phyloP scores from a whole-genome alignment of 202 grass and related monocot genomes.

The Miscanthus sacchariflorus region DNA sequence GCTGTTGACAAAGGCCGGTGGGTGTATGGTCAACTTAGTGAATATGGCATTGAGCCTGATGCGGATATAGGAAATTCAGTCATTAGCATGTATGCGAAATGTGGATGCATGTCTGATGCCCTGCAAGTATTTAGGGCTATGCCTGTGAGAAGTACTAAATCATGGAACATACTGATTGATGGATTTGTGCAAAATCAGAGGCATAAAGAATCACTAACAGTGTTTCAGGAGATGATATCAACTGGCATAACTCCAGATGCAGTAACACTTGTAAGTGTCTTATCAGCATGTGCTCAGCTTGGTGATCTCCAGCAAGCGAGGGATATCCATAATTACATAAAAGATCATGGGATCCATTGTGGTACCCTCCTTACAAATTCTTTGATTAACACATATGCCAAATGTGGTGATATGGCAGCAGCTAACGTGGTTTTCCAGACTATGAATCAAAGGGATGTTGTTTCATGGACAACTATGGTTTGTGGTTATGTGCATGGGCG shows the following conservation, averaged over 20 bases:
- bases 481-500: conserved; percentile 71
- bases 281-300: conserved; percentile 78
- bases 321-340: conserved; percentile 60
- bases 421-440: conserved; percentile 57
- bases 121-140: conserved; percentile 55
- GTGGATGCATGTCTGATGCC: conserved; percentile 57
- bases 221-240: conserved; percentile 65
- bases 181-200: conserved; percentile 66
- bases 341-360: conserved; percentile 32
- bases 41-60: conserved; percentile 59
- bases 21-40: conserved; percentile 60
- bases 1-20: conserved; percentile 55
- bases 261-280: conserved; percentile 60
- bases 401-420: conserved; percentile 71
- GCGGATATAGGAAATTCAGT: conserved; percentile 65
- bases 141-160: conserved; percentile 62
- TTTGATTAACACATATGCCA: conserved; percentile 89
- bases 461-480: conserved; percentile 88
- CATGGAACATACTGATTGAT: conserved; percentile 77
- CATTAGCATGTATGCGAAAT: conserved; percentile 70
- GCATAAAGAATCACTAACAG: conserved; percentile 54
- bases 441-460: conserved; percentile 65
- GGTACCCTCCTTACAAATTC: conserved; percentile 76
- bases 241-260: conserved; percentile 57
- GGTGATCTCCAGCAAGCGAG: conserved; percentile 66